Evolutionary conservation across 106 monocot genomes (phyloP).

Genomic region (Gastrodia elata): DNA sequence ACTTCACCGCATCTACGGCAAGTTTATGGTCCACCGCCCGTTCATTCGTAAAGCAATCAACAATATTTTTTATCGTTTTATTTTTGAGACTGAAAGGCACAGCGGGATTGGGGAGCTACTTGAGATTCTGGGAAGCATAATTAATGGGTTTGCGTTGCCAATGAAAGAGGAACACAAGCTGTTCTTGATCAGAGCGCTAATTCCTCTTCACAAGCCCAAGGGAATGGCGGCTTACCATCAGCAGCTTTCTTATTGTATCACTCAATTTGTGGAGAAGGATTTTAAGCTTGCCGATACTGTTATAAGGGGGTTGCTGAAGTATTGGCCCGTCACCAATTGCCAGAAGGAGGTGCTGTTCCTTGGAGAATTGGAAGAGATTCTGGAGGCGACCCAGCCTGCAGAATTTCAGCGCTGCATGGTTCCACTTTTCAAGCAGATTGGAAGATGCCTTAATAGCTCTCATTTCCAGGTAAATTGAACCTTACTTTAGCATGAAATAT

Average conservation of each 20-base stretch:
- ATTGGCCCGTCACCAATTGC: constrained; percentile 49
- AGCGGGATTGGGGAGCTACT: constrained; percentile 37
- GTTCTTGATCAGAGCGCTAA: constrained; percentile 36
- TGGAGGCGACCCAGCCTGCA: constrained; percentile 30
- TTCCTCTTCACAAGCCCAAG: constrained; percentile 47
- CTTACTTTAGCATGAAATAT: background rate
- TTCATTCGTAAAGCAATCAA: constrained; percentile 46
- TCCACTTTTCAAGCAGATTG: constrained; percentile 38
- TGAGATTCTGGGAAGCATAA: constrained; percentile 46
- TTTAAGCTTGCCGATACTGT: constrained; percentile 48
- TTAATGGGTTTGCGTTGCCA: constrained; percentile 42
- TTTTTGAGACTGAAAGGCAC: constrained; percentile 42
- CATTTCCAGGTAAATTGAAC: constrained; percentile 47
- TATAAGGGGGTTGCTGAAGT: constrained; percentile 36
- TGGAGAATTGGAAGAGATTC: constrained; percentile 48
- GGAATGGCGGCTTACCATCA: constrained; percentile 30
- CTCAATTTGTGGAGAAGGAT: constrained; percentile 56
- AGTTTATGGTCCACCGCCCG: constrained; percentile 48
- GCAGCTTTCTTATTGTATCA: constrained; percentile 40
- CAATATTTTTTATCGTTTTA: constrained; percentile 45
- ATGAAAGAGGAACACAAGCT: constrained; percentile 65
- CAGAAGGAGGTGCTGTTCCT: constrained; percentile 45
- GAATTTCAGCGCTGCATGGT: constrained; percentile 60
- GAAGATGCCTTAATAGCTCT: constrained; percentile 52
- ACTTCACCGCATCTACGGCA: constrained; percentile 44